Evolutionary conservation across 179 eudicot species (phyloP), one percentile per base, ranked within the genome.

Genomic region (Gypsophila paniculata): DNA sequence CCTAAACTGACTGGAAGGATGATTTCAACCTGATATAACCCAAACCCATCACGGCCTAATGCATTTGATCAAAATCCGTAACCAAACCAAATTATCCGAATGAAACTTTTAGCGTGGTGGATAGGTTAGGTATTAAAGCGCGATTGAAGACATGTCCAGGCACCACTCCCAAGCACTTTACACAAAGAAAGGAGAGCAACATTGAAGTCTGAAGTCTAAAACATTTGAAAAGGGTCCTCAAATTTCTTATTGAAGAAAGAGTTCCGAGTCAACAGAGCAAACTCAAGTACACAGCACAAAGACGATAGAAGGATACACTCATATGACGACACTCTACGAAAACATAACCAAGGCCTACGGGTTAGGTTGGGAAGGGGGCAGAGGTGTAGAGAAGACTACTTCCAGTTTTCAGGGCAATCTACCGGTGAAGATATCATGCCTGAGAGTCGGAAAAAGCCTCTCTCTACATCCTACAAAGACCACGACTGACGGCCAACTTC

Each of bases 381-480:
- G 36, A 38, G 58, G 39, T 2, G 57, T 17, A 52, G 19, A 52
- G 57, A 52, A 17, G 57, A 52, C 57, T 15, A 52, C 55, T 44
- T 19, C 23, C 39, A 29, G 34, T 29, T 29, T 29, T 4, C 22
- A 5, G 65, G 21, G 19, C 61, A 6, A 23, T 57, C 12, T 57
- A 57, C 32, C 34, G 34, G 1, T 29, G 34, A 29, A 29, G 34
- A 29, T 29, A 29, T 29, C 34, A 29, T 29, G 48, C 23, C 21
- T 5, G 0, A 36, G 21, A 5, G 44, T 62, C 63, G 18, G 19
- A 21, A 36, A 39, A 53, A 36, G 44, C 39, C 67, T 71, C 73
- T 73, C 77, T 68, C 74, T 19, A 25, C 55, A 12, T 53, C 12
- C 69, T n/a, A 51, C 5, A 60, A 51, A 68, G 23, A 11, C 18